A percentile compares a stretch with the other conserved stretches of the same genome.
phyloP scores from a whole-genome alignment of 164 flowering plant species.

The Hamamelis virginiana region DNA sequence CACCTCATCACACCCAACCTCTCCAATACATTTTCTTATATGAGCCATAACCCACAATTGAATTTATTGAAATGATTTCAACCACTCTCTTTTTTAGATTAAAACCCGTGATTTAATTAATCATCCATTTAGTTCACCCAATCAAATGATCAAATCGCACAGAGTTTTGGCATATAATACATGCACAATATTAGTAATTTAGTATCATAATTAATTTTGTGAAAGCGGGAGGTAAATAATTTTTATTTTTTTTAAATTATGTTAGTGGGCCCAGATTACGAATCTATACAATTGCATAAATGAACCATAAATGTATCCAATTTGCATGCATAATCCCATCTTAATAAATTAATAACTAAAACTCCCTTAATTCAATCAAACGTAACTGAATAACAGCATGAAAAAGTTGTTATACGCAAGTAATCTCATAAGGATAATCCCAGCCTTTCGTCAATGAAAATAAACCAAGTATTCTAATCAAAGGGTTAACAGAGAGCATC shows the following conservation, averaged over 20 bases:
- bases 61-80: too few species aligned
- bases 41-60: too few species aligned
- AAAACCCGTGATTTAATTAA: conserved; percentile 6
- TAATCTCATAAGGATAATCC: too few species aligned
- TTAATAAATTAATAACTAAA: conserved; percentile 1
- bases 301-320: background rate
- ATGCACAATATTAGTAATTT: background rate
- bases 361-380: background rate
- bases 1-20: background rate
- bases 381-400: background rate
- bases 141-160: background rate
- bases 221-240: background rate
- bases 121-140: background rate
- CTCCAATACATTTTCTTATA: background rate
- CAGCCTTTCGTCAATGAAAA: too few species aligned
- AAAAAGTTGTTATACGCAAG: too few species aligned
- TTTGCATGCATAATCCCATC: conserved; percentile 1
- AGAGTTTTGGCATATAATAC: background rate
- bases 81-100: background rate
- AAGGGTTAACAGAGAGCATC: background rate
- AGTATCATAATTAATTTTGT: background rate
- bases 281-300: conserved; percentile 15
- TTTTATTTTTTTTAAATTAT: too few species aligned
- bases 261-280: conserved; percentile 13
- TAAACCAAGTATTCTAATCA: background rate